Base-by-base conservation (phyloP, 164 flowering plant species). In the Kingdonia uniflora region DNA sequence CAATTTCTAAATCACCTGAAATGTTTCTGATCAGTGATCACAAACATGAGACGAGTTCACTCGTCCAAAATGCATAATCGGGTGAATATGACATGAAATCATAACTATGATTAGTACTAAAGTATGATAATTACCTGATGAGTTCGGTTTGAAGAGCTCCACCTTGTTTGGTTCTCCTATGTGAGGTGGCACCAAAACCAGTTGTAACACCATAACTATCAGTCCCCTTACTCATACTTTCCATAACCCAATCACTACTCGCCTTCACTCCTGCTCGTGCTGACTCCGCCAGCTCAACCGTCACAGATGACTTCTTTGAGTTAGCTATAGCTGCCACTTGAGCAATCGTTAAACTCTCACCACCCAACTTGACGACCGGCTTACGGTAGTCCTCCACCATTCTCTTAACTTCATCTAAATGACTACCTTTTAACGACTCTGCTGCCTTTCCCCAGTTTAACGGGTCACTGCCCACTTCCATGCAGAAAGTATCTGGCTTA, bases 161-260 rank as follows among this genome's bases (percentile, higher is more conserved):
- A 0, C 74, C 67, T 44, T 71, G 68, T 55, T 46, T 53, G 1
- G 80, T 78, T 11, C 78, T 60, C 19, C 73, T 57, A 38, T 78
- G 82, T 0, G 76, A 73, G 0, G 79, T 73, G 19, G 79, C 76
- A 1, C 82, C 82, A 29, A 77, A 74, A n/a, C 82, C 81, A 2
- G 79, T 75, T 26, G 82, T 77, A 29, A 77, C 82, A 0, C 82
- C 82, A 19, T 77, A 75, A 0, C 59, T 69, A 50, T 72, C 77
- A 0, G 67, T 65, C 3, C 79, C 79, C 0, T 62, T 58, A 15
- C 70, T 61, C 43, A 74, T 65, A 37, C 64, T 72, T 2, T 71
- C 79, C 1, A 75, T 66, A 47, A 77, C 77, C 82, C 82, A 77
- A 0, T 64, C 38, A 1, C 73, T 77, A 23, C 80, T 75, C 7